A percentile compares a stretch with the other conserved stretches of the same genome.
Conservation (phyloP, 345 rosid species). For the Turnera subulata region DNA sequence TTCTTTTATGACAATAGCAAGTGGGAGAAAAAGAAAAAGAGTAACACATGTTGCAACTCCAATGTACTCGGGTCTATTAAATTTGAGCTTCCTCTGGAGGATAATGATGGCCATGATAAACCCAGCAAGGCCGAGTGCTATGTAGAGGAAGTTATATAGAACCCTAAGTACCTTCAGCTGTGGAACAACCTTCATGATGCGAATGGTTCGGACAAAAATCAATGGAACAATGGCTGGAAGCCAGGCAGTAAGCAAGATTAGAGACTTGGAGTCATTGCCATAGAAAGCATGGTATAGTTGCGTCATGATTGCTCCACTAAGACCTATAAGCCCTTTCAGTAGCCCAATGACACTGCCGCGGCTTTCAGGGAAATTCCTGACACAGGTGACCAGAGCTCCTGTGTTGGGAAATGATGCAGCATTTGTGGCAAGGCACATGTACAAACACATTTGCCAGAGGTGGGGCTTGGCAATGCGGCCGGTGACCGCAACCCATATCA, state of each 20-base stretch:
- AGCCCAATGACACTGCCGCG: conserved; percentile 7
- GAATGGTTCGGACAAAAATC: conserved; percentile 6
- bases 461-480: neutral
- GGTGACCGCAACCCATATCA: conserved; percentile 16
- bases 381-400: conserved; percentile 13
- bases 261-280: conserved; percentile 10
- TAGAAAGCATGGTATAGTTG: conserved; percentile 11
- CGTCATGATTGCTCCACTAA: conserved; percentile 13
- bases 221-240: conserved; percentile 16
- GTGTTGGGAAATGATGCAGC: conserved; percentile 8
- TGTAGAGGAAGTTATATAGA: conserved; percentile 17
- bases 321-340: conserved; percentile 7
- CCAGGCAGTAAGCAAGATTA: conserved; percentile 23
- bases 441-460: conserved; percentile 13
- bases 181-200: conserved; percentile 11
- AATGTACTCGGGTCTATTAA: conserved; percentile 19
- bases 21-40: conserved; percentile 10
- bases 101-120: conserved; percentile 22
- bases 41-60: conserved; percentile 6
- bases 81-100: conserved; percentile 17
- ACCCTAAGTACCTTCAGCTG: conserved; percentile 14
- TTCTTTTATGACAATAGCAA: conserved; percentile 15
- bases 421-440: conserved; percentile 5
- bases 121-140: conserved; percentile 20
- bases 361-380: conserved; percentile 13